phyloP scores from a whole-genome alignment of 2,329 filamentous ascomycete genomes.

The Fusarium newnesense region DNA sequence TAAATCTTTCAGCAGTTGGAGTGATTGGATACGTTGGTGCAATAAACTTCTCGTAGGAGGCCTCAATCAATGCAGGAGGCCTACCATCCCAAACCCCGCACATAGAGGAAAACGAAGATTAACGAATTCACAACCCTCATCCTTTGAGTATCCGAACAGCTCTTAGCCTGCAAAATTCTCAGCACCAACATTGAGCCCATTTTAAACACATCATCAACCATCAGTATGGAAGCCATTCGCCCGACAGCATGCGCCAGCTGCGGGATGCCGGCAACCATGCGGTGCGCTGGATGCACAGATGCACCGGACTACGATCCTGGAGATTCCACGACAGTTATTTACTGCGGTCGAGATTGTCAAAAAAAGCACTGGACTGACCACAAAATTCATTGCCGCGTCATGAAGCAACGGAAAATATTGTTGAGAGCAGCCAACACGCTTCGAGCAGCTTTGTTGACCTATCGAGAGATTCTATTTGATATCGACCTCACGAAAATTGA shows the following conservation, averaged over 20 bases:
- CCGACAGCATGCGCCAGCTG: background rate
- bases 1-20: accelerated
- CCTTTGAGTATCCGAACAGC: background rate
- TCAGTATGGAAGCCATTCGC: background rate
- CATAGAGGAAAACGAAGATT: background rate
- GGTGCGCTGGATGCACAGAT: background rate
- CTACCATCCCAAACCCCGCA: background rate
- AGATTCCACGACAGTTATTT: background rate
- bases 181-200: accelerated
- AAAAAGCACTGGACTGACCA: background rate
- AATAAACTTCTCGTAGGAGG: accelerated
- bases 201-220: too few species aligned
- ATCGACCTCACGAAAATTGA: background rate
- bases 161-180: background rate
- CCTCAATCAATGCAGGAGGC: background rate
- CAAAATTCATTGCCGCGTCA: background rate
- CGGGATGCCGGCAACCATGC: background rate
- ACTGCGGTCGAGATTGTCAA: background rate
- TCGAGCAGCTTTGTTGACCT: background rate
- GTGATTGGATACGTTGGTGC: background rate
- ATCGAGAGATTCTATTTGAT: background rate
- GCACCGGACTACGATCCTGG: background rate
- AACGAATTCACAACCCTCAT: background rate
- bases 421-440: background rate
- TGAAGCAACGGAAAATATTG: background rate